A percentile compares a stretch with the other conserved stretches of the same genome.
Evolutionary conservation across 352 stramenopile genomes (phyloP).

Genomic region (Phytophthora sansomeana): DNA sequence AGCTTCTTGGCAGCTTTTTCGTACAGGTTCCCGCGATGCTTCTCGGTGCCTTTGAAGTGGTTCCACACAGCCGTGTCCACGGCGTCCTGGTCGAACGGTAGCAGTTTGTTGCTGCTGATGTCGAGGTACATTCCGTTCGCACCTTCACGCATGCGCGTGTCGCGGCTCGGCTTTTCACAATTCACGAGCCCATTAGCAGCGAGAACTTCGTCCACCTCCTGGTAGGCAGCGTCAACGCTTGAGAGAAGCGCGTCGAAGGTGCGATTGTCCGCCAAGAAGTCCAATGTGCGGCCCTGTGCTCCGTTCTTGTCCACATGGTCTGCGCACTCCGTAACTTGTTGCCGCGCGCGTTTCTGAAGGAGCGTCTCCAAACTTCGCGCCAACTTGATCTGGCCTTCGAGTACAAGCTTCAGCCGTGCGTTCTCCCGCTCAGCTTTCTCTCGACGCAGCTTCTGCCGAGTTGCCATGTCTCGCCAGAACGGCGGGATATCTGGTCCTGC

Average conservation of each 20-base stretch:
- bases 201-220: conserved; percentile 41
- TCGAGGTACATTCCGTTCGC: conserved; percentile 41
- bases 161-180: conserved; percentile 16
- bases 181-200: conserved; percentile 32
- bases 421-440: conserved; percentile 57
- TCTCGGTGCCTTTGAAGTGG: conserved; percentile 31
- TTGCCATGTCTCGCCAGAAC: conserved; percentile 53
- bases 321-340: conserved; percentile 29
- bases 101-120: conserved; percentile 39
- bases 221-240: conserved; percentile 36
- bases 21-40: conserved; percentile 31
- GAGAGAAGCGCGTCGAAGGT: conserved; percentile 42
- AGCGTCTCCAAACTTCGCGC: conserved; percentile 51
- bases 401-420: conserved; percentile 53
- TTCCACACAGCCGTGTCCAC: conserved; percentile 34
- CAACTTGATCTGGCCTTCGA: conserved; percentile 61
- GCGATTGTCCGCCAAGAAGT: conserved; percentile 21
- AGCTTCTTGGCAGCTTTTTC: conserved; percentile 27
- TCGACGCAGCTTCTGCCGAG: conserved; percentile 44
- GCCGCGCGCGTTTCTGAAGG: conserved; percentile 47
- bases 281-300: conserved; percentile 22
- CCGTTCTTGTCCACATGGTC: conserved; percentile 3
- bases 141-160: conserved; percentile 30
- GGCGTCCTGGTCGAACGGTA: conserved; percentile 36
- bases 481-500: conserved; percentile 19